Percentiles rank a stretch among this genome's conserved stretches.
phyloP scores from a whole-genome alignment of 805 yeast species.

The Sporopachydermia quercuum region DNA sequence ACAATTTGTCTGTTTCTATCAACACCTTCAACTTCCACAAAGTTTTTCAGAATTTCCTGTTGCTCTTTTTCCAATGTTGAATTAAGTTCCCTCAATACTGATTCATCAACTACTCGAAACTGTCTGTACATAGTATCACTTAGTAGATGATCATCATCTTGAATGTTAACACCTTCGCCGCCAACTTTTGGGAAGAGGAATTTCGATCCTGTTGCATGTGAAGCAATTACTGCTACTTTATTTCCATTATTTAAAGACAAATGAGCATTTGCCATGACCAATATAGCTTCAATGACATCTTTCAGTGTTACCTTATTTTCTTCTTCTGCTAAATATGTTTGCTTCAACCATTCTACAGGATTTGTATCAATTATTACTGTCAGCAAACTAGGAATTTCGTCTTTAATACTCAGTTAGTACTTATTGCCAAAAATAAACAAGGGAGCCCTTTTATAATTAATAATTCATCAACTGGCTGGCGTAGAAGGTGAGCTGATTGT shows the following conservation, averaged over 20 bases:
- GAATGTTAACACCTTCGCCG: conserved; percentile 2
- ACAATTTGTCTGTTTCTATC: conserved; percentile 7
- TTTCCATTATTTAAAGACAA: conserved; percentile 73
- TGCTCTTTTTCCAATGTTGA: neutral
- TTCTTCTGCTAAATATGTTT: conserved; percentile 24
- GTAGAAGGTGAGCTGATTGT: too few species aligned
- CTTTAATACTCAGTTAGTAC: conserved; percentile 19
- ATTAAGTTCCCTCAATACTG: conserved; percentile 42
- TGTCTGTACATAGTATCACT: conserved; percentile 69
- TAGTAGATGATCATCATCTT: conserved; percentile 16
- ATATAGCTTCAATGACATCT: conserved; percentile 46
- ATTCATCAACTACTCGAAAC: conserved; percentile 65
- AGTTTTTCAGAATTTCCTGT: conserved; percentile 28
- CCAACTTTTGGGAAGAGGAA: conserved; percentile 46
- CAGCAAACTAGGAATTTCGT: conserved; percentile 65
- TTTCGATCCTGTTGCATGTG: conserved; percentile 54
- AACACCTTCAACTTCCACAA: conserved; percentile 14
- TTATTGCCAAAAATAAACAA: conserved; percentile 2
- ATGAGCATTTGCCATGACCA: conserved; percentile 79
- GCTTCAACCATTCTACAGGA: conserved; percentile 51
- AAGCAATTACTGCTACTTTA: conserved; percentile 66
- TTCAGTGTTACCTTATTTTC: conserved; percentile 28
- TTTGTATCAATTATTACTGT: conserved; percentile 68
- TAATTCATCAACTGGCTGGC: too few species aligned
- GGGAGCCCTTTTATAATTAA: too few species aligned